Base-by-base conservation (phyloP, 805 yeast species). In the Hanseniaspora clermontiae region DNA sequence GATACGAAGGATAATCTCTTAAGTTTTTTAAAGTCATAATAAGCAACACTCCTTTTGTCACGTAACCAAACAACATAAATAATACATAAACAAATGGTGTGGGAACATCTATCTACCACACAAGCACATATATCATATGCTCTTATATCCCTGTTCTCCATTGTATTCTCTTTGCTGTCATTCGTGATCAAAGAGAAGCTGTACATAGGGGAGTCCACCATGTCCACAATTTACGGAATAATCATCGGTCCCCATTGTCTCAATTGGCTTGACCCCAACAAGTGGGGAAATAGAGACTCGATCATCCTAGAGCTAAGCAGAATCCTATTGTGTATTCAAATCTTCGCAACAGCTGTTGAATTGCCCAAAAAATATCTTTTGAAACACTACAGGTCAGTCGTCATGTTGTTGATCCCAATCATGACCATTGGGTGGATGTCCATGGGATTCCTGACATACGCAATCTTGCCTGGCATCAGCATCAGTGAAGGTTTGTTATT, bases 321-420 rank as follows among this genome's bases (percentile, higher is more conserved):
- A 55, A 79, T 89, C 15, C 91, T 88, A 3, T 72, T 89, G 63
- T 83, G 91, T 65, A 79, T 89, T 54, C 96, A 89, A 72, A 87
- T 89, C 62, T 91, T 89, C 64, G 96, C 96, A 10, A 95, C 87
- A 20, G 95, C 96, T 1, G 97, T 89, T 37, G 97, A 89, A 68
- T 73, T 89, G 68, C 97, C 97, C 17, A 80, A 86, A 57, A 86
- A 85, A 66, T 89, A 90, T 67, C 85, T 90, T 91, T 74, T 81
- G 60, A 79, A 78, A 59, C 96, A 90, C 66, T 83, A 93, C 88
- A 61, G 77, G 9, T 83, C 95, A 0, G 89, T 90, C 15, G 68
- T 80, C 20, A 75, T 85, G 67, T 75, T 89, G 49, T 74, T 89
- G 47, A 74, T 88, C 36, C 95, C 95, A 1, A 93, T 86, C 29